phyloP scores from a whole-genome alignment of 2,329 filamentous ascomycete genomes.

The Herpotrichia juniperi region DNA sequence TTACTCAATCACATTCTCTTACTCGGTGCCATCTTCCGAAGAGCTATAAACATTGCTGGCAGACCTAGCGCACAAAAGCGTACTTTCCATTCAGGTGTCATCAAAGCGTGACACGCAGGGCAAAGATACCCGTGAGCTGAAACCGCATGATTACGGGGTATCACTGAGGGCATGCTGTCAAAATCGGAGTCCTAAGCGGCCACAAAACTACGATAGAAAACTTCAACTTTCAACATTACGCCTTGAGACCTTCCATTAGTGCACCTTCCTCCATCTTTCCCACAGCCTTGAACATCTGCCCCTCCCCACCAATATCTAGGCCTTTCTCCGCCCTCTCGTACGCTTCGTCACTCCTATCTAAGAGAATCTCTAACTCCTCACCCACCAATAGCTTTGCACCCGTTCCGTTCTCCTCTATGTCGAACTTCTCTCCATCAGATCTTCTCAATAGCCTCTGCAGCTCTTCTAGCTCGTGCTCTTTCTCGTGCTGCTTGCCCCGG shows the following conservation, averaged over 20 bases:
- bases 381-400: constrained; percentile 74
- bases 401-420: constrained; percentile 57
- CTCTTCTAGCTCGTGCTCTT: constrained; percentile 55
- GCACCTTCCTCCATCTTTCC: constrained; percentile 71
- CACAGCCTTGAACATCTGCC: constrained; percentile 71
- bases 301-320: constrained; percentile 69
- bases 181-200: no score
- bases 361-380: constrained; percentile 76
- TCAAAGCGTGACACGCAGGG: constrained; percentile 4
- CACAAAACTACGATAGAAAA: not conserved
- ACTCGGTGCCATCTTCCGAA: no score
- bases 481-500: constrained; percentile 55
- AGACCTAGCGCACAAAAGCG: constrained; percentile 1
- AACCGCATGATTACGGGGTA: no score
- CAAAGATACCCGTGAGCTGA: no score
- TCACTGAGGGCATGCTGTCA: no score
- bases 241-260: constrained; percentile 56
- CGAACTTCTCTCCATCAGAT: constrained; percentile 74
- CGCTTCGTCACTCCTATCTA: constrained; percentile 73
- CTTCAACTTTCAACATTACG: constrained; percentile 15
- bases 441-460: constrained; percentile 52
- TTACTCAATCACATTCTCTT: no score
- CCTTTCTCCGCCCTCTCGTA: constrained; percentile 79
- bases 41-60: no score
- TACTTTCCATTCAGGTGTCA: constrained; percentile 3